Evolutionary conservation across 2,329 filamentous ascomycete genomes (phyloP), one percentile per base, ranked within the genome.

Genomic region (Ophiostoma ulmi): DNA sequence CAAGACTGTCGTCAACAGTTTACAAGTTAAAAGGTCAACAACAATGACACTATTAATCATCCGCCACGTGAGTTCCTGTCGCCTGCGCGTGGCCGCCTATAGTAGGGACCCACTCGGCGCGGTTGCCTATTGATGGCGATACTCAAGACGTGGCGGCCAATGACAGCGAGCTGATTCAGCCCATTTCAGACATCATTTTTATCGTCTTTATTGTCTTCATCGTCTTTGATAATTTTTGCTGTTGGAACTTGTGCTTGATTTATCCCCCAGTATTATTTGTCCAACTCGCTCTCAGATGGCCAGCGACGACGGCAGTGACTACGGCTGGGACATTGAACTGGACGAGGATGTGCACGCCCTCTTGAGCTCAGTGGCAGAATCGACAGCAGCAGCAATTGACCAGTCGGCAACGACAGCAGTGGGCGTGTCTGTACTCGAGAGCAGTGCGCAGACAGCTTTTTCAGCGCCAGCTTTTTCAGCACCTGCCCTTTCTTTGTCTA

Each of bases 241-340:
- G 3, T 31, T 31, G 31, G 31, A 31, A 3, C 31, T 31, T 31
- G 31, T 31, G 31, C 31, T 31, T 31, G 31, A 31, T 31, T 31
- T 31, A 3, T 31, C 3, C 31, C 31, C 31, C 31, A 31, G 31
- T 31, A 31, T 31, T 31, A 3, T 31, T 31, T 31, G 31, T 31
- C 20, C 20, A 41, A 48, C 22, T 4, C 13, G 22, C 26, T 48
- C 5, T 48, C 44, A 20, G 17, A 48, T 65, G 68, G 66, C 11
- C 66, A 36, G 80, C 72, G 78, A 76, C 72, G 80, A 67, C 61
- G 66, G 36, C 67, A 68, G 82, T 74, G 81, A 84, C 63, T 85
- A 82, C 76, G 81, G 79, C 71, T 84, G 83, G 74, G 81, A 84
- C 73, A 77, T 84, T 63, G 81, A 82, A 2, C 73, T 77, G 0